Conservation (phyloP, 768 basidiomycete genomes). For the Trametes coccinea region DNA sequence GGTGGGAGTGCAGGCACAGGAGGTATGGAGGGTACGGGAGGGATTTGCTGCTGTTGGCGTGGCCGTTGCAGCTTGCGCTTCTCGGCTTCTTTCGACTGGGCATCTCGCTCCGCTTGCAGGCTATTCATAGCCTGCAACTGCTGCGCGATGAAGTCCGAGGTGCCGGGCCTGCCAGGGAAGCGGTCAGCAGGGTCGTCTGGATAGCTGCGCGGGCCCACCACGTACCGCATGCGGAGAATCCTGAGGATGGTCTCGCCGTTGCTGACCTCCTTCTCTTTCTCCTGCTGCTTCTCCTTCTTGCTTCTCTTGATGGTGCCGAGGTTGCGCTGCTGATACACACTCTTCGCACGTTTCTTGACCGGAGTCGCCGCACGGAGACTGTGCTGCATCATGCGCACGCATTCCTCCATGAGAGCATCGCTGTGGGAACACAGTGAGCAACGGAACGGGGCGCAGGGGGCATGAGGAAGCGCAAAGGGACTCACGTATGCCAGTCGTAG, state of each 20-base stretch:
- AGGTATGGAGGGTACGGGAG: constrained; percentile 33
- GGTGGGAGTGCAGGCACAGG: constrained; percentile 27
- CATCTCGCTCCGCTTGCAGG: constrained; percentile 83
- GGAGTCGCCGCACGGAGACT: constrained; percentile 72
- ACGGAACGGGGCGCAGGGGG: not conserved
- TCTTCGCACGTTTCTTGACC: constrained; percentile 88
- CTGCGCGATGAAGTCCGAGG: constrained; percentile 84
- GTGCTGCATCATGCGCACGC: constrained; percentile 93
- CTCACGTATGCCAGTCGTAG: constrained; percentile 94
- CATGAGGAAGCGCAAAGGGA: constrained; percentile 14
- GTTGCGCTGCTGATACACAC: constrained; percentile 89
- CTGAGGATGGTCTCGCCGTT: constrained; percentile 90
- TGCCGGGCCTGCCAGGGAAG: constrained; percentile 56
- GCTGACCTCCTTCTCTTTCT: constrained; percentile 72
- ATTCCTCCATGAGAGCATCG: constrained; percentile 89
- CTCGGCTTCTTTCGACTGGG: constrained; percentile 61
- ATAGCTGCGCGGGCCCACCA: constrained; percentile 3
- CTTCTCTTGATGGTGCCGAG: constrained; percentile 94
- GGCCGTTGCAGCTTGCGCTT: constrained; percentile 61
- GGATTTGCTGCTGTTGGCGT: constrained; percentile 34
- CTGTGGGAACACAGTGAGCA: constrained; percentile 37
- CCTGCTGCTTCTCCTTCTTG: constrained; percentile 88
- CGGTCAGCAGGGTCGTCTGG: not conserved
- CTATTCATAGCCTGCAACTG: constrained; percentile 80
- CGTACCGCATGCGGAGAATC: constrained; percentile 92